phyloP scores from a whole-genome alignment of 1,284 basidiomycete species.

The Coniophora puteana region DNA sequence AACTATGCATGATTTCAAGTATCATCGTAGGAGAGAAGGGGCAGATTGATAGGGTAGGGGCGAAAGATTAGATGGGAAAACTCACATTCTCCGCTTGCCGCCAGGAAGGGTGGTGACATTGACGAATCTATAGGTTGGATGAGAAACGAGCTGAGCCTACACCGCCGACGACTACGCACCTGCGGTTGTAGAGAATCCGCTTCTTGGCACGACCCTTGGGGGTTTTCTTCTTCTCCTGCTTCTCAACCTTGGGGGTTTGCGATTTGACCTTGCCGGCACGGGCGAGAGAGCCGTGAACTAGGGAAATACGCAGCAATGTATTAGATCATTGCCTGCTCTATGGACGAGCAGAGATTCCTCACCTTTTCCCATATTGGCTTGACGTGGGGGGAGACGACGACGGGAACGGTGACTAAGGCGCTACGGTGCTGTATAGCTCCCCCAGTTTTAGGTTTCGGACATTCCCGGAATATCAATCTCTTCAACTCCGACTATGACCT shows the following conservation, averaged over 20 bases:
- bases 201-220: constrained; percentile 97
- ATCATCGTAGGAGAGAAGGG: constrained; percentile 21
- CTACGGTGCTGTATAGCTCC: constrained; percentile 19
- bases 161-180: constrained; percentile 47
- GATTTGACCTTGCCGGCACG: constrained; percentile 99
- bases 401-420: constrained; percentile 14
- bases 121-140: constrained; percentile 66
- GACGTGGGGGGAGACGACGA: constrained; percentile 29
- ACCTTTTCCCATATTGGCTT: constrained; percentile 69
- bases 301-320: constrained; percentile 2
- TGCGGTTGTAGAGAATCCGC: constrained; percentile 91
- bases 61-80: constrained; percentile 22
- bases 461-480: neutral
- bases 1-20: constrained; percentile 78
- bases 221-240: constrained; percentile 97
- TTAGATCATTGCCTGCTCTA: neutral
- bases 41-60: constrained; percentile 10
- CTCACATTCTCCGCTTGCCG: constrained; percentile 96
- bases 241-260: constrained; percentile 95
- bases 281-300: constrained; percentile 99
- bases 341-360: constrained; percentile 13
- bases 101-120: constrained; percentile 89
- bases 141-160: constrained; percentile 10
- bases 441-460: constrained; percentile 7
- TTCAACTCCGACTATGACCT: no score